Conservation (phyloP, 208 protist genomes). For the Leishmania lainsoni region DNA sequence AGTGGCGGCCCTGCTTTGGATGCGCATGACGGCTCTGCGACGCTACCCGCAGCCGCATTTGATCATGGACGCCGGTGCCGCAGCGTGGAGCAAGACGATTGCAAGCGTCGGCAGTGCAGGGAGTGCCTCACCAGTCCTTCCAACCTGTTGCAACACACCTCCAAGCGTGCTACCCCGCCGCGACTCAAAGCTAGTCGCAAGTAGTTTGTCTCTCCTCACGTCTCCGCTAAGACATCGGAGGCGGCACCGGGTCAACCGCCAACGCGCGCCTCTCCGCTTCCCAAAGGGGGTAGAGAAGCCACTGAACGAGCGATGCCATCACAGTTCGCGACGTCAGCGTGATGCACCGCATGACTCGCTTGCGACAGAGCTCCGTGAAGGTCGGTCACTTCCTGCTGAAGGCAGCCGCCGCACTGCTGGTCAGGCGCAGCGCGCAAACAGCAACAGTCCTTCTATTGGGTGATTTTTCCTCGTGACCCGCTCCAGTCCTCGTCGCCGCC, state of each 20-base stretch:
- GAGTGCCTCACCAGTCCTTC: conserved; percentile 12
- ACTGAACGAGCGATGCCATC: not conserved
- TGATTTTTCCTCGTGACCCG: not conserved
- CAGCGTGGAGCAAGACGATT: conserved; percentile 11
- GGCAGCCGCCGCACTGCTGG: not conserved
- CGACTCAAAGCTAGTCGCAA: conserved; percentile 33
- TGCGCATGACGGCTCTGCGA: not conserved
- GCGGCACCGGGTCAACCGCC: not conserved
- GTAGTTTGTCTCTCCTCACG: conserved; percentile 30
- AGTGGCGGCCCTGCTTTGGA: not conserved
- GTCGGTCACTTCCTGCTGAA: not conserved
- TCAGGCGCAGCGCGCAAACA: not conserved
- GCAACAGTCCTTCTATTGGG: not conserved
- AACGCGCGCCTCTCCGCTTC: not conserved
- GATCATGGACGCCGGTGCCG: conserved; percentile 1
- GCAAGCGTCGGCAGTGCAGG: conserved; percentile 1
- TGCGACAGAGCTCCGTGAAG: conserved; percentile 9
- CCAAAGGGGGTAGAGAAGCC: not conserved
- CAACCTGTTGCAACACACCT: conserved; percentile 18
- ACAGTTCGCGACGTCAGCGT: not conserved
- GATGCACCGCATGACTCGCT: not conserved
- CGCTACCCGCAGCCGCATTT: conserved; percentile 1
- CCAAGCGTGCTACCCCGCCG: conserved; percentile 16
- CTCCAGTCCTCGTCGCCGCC: conserved; percentile 3
- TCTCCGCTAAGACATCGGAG: not conserved